Evolutionary conservation across 495 filamentous ascomycete species (phyloP), one percentile per base, ranked within the genome.

Genomic region (Aspergillus taichungensis): DNA sequence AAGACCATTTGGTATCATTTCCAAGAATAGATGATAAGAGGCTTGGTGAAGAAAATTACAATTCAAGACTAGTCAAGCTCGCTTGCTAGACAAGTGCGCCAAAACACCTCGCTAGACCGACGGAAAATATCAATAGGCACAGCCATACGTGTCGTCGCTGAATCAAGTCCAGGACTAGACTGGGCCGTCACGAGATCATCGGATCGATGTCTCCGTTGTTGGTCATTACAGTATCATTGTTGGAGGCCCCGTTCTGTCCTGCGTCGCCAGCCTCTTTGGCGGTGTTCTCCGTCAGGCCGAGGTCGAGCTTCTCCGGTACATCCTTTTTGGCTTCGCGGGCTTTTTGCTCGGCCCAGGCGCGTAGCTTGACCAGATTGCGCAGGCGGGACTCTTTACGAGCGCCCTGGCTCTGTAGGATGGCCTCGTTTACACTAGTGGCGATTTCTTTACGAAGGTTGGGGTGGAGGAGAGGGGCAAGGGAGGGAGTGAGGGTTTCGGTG

Each of bases 401-500:
- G 10, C 83, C 78, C 51, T 88, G 81, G 41, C 72, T 79, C 43
- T 73, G 68, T 27, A 96, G 67, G 33, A 98, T 85, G 27, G 88
- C 91, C 66, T 88, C 79, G 54, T 97, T 97, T 27, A 97, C 94
- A 36, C 75, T 67, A 36, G 78, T 75, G 6, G 92, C 89, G 24
- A 95, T 88, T 8, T 80, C 75, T 59, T 79, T 76, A 57, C 92
- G 80, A n/a, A 98, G 75, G 40, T 75, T 72, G n/a, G 88, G 81
- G 53, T 91, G 74, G 24, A 97, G 71, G 32, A 97, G 72, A 13
- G 76, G 76, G 10, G 81, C 78, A 27, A 96, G 74, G 36, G 85
- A 79, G 0, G 88, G 84, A 29, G 80, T 73, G 13, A 97, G 74
- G 42, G 78, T 85, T 44, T 87, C 80, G 24, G 77, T 74, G 4